Evolutionary conservation across 2,329 filamentous ascomycete species (phyloP).

Genomic region (Trichoderma sp.): DNA sequence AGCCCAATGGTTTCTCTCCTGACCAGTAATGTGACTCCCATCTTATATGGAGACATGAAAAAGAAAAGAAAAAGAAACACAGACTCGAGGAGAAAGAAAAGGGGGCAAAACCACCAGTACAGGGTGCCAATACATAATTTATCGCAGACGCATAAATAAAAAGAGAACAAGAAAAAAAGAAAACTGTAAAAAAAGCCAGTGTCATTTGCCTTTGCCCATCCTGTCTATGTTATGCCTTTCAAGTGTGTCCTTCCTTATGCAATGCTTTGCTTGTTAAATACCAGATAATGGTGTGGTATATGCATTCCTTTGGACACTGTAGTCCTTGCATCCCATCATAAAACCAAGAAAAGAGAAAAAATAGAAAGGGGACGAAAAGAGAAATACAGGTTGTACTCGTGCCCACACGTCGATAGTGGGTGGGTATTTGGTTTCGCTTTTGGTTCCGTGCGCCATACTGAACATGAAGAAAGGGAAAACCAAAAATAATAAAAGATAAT

Average conservation of each 20-base stretch:
- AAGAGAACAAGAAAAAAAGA: neutral
- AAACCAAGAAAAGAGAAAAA: neutral
- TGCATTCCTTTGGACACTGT: slow-evolving; percentile 15
- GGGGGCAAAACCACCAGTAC: neutral
- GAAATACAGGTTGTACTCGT: neutral
- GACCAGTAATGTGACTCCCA: neutral
- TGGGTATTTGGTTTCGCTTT: slow-evolving; percentile 34
- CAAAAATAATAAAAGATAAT: slow-evolving; percentile 21
- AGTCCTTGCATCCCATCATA: slow-evolving; percentile 16
- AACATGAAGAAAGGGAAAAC: slow-evolving; percentile 29
- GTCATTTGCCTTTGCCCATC: slow-evolving; percentile 16
- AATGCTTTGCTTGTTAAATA: slow-evolving; percentile 20
- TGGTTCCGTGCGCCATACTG: slow-evolving; percentile 32
- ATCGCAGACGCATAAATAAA: neutral
- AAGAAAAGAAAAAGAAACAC: neutral
- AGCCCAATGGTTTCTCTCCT: neutral
- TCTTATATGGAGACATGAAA: neutral
- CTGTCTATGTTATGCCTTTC: slow-evolving; percentile 21
- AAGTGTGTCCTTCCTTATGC: slow-evolving; percentile 18
- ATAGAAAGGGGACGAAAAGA: neutral
- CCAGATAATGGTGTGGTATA: slow-evolving; percentile 11
- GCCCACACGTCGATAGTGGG: slow-evolving; percentile 26
- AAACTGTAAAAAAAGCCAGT: slow-evolving; percentile 9
- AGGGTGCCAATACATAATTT: slow-evolving; percentile 17
- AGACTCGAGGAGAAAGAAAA: neutral